Conservation (phyloP, 164 flowering plant species). For the Magnolia changhungtana region DNA sequence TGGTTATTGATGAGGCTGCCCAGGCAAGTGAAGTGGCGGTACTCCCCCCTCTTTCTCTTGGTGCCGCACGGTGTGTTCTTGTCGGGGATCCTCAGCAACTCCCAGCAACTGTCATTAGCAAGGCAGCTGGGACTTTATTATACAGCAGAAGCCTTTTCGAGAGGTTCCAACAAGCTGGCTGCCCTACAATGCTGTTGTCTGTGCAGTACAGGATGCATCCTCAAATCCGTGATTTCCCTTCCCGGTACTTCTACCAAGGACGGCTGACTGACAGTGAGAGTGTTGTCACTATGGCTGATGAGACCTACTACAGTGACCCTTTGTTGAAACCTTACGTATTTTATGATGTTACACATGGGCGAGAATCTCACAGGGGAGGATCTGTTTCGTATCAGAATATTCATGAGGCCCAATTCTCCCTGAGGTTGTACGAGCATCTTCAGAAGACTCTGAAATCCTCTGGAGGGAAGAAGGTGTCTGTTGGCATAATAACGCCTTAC, state of each 20-base stretch:
- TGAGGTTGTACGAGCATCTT: conserved; percentile 81
- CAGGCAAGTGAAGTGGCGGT: conserved; percentile 94
- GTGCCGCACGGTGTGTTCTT: conserved; percentile 96
- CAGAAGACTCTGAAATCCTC: conserved; percentile 62
- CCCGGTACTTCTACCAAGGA: conserved; percentile 89
- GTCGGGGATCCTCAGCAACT: conserved; percentile 99
- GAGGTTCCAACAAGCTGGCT: conserved; percentile 92
- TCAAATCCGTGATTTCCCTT: conserved; percentile 90
- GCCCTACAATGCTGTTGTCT: conserved; percentile 88
- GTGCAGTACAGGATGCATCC: conserved; percentile 99
- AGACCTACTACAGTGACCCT: conserved; percentile 68
- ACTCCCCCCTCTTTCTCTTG: conserved; percentile 90
- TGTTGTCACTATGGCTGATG: conserved; percentile 68
- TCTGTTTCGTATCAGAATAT: conserved; percentile 89
- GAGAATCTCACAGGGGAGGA: conserved; percentile 89
- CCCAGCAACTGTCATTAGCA: conserved; percentile 96
- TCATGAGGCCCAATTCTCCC: conserved; percentile 83
- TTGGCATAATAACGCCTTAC: conserved; percentile 96
- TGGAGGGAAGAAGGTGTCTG: conserved; percentile 59
- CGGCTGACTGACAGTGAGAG: conserved; percentile 93
- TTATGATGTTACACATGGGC: conserved; percentile 79
- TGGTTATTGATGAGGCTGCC: conserved; percentile 96
- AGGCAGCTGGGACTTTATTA: conserved; percentile 86
- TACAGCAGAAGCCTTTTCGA: conserved; percentile 96
- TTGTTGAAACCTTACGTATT: conserved; percentile 78